Percentiles rank a stretch among this genome's conserved stretches.
phyloP scores from a whole-genome alignment of 2,329 filamentous ascomycete genomes.

The Diaporthe citriasiana region DNA sequence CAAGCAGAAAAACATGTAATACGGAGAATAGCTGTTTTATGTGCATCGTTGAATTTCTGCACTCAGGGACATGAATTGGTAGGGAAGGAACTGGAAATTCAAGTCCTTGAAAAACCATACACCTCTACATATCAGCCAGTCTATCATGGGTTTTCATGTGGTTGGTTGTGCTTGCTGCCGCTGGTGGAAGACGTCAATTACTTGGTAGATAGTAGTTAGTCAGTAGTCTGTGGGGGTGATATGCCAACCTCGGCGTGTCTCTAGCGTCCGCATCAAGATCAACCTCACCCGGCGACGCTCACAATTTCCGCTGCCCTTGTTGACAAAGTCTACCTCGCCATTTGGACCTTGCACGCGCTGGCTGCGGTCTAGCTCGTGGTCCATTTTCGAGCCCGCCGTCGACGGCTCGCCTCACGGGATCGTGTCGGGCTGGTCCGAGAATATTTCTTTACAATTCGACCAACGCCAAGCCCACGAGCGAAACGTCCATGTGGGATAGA shows the following conservation, averaged over 20 bases:
- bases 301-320: slow-evolving; percentile 3
- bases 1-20: background rate
- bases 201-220: background rate
- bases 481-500: background rate
- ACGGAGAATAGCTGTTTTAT: background rate
- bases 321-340: background rate
- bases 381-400: background rate
- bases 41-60: background rate
- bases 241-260: slow-evolving; percentile 5
- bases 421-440: background rate
- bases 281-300: background rate
- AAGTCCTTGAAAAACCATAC: background rate
- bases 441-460: background rate
- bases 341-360: background rate
- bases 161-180: background rate
- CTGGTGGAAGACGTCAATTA: background rate
- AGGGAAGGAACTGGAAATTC: background rate
- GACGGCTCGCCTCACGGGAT: background rate
- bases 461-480: background rate
- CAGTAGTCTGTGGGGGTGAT: background rate
- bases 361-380: background rate
- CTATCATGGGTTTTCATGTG: background rate
- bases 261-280: background rate
- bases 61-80: background rate
- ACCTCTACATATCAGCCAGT: background rate